phyloP scores from a whole-genome alignment of 2,329 filamentous ascomycete species.

The Aspergillus hortae region DNA sequence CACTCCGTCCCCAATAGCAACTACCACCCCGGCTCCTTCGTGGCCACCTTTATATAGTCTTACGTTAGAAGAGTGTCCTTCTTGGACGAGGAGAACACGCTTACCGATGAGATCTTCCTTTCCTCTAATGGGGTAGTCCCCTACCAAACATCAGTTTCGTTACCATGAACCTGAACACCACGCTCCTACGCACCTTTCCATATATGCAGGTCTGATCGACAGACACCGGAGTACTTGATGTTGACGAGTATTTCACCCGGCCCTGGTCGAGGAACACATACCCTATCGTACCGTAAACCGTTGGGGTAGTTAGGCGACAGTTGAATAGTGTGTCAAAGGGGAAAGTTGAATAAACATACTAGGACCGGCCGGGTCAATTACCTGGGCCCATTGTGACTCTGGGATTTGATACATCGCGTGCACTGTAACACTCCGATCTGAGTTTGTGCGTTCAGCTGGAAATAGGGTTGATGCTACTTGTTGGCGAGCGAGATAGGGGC shows the following conservation, averaged over 20 bases:
- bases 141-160: not conserved
- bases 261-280: no score
- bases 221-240: slow-evolving; percentile 11
- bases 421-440: no score
- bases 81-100: not conserved
- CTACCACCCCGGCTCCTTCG: slow-evolving; percentile 10
- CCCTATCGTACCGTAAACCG: no score
- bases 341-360: no score
- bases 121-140: slow-evolving; percentile 1
- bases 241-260: not conserved
- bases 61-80: not conserved
- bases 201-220: slow-evolving; percentile 7
- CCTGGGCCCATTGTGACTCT: no score
- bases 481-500: no score
- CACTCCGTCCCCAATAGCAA: slow-evolving; percentile 6
- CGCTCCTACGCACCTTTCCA: not conserved
- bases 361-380: no score
- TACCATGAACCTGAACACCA: not conserved
- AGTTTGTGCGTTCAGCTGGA: no score
- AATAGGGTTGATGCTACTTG: no score
- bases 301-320: no score
- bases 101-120: slow-evolving; percentile 32
- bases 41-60: slow-evolving; percentile 6
- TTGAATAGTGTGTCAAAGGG: no score
- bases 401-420: no score